Base-by-base conservation (phyloP, 805 yeast genomes). In the Ogataea neopini region DNA sequence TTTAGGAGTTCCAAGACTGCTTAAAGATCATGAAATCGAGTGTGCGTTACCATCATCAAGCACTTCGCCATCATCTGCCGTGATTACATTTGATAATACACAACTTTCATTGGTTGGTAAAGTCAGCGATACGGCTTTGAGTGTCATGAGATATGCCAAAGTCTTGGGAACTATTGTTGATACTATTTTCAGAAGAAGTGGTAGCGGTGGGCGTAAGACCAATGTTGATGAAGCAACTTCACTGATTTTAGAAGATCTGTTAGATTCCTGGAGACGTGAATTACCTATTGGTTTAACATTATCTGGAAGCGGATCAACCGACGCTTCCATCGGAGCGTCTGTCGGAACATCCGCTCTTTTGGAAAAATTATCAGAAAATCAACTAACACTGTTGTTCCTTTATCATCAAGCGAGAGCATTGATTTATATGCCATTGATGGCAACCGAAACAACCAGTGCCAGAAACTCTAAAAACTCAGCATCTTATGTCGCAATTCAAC, bases 11-110 rank as follows among this genome's bases (percentile, higher is more conserved):
- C 96, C 96, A 4, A 71, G 95, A 52, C 67, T 88, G 40, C 67
- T 89, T 22, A 85, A 85, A 58, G 96, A 88, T 61, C 80, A 79
- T 58, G 95, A 88, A 62, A 81, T 89, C 43, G 95, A 88, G 63
- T 88, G 96, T 71, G 91, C 92, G 1, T 67, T 86, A 57, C 96
- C 97, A 1, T 80, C 85, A 3, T 54, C 34, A 13, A 34, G 37
- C 37, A 18, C 63, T 2, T 50, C 54, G 10, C 41, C 63, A 15
- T 30, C 34, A 15, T 30, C 34, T 8, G 34, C 34, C 3, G 34
- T 30, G 17, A 30, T 81, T 52, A 75, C 80, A 28, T 78, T 83
- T 49, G 82, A 81, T 60, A 77, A 83, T 59, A 73, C 77, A 45
- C 75, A 72, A 55, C 72, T 83, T 32, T 76, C 83, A 11, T 72